These are phyloP conservation scores for Euphorbia celastroides DNA, from an alignment of 441 rosid genomes.

Conservation along the genomic window DNA sequence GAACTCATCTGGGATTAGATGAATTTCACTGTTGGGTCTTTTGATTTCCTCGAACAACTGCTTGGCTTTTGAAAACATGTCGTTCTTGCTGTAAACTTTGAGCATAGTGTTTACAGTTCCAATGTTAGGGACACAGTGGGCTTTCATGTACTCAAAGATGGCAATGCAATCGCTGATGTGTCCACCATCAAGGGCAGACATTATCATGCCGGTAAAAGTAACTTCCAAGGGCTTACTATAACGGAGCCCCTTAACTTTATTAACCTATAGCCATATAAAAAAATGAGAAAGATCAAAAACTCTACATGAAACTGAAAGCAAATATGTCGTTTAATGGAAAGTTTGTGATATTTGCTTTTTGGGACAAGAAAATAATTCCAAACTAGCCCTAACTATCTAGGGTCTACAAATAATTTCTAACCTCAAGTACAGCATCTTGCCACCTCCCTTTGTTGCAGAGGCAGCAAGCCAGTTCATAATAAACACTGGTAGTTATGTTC, in stretches of 20 bases:
- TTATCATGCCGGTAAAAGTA: constrained; percentile 80
- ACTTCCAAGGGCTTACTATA: constrained; percentile 58
- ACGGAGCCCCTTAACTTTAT: constrained; percentile 55
- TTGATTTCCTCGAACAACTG: constrained; percentile 61
- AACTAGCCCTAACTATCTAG: no score
- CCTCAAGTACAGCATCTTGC: constrained; percentile 78
- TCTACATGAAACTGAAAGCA: not conserved
- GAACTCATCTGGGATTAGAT: constrained; percentile 53
- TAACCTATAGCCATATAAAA: constrained; percentile 48
- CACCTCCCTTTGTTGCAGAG: constrained; percentile 78
- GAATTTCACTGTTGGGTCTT: constrained; percentile 19
- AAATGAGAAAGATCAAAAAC: not conserved
- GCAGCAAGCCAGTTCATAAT: constrained; percentile 86
- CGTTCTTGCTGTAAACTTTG: constrained; percentile 64
- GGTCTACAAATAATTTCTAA: constrained; percentile 22
- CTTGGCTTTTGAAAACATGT: constrained; percentile 78
- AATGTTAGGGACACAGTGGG: constrained; percentile 59
- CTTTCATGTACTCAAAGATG: constrained; percentile 68
- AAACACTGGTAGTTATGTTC: constrained; percentile 65
- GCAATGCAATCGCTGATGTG: constrained; percentile 59
- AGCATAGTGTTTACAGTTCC: constrained; percentile 91
- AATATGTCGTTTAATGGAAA: no score
- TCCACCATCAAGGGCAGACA: constrained; percentile 72
- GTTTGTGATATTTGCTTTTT: no score
- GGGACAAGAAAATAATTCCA: no score